phyloP scores from a whole-genome alignment of 176 grass and related monocot genomes.

The Ananas comosus region DNA sequence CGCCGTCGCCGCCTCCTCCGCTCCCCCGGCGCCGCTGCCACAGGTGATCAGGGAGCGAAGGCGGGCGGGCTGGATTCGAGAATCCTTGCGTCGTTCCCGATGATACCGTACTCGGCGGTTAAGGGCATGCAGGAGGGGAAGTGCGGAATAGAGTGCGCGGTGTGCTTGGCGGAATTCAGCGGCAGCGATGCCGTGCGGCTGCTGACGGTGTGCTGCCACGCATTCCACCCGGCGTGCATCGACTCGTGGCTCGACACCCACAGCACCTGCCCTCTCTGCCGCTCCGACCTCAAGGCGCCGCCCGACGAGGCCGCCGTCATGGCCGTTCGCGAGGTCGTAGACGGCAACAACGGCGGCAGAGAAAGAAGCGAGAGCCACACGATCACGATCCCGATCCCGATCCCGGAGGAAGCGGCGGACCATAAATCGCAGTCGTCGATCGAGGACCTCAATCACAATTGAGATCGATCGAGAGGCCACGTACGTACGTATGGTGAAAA shows the following conservation, averaged over 20 bases:
- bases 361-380: background rate
- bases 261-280: conserved; percentile 54
- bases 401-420: background rate
- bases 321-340: background rate
- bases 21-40: conserved; percentile 26
- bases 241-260: conserved; percentile 51
- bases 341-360: background rate
- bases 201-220: conserved; percentile 52
- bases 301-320: background rate
- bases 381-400: background rate
- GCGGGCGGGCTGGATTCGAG: conserved; percentile 28
- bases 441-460: background rate
- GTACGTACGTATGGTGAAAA: background rate
- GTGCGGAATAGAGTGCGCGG: conserved; percentile 32
- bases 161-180: conserved; percentile 51
- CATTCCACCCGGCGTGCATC: conserved; percentile 50
- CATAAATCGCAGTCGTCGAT: background rate
- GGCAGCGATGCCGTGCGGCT: conserved; percentile 38
- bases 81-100: conserved; percentile 42
- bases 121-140: background rate
- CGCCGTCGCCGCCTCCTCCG: conserved; percentile 39
- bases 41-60: conserved; percentile 7
- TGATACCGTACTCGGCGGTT: conserved; percentile 3
- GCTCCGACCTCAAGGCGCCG: conserved; percentile 26
- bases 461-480: background rate